Evolutionary conservation across 345 rosid species (phyloP).

Genomic region (Aquilaria yunnanensis): DNA sequence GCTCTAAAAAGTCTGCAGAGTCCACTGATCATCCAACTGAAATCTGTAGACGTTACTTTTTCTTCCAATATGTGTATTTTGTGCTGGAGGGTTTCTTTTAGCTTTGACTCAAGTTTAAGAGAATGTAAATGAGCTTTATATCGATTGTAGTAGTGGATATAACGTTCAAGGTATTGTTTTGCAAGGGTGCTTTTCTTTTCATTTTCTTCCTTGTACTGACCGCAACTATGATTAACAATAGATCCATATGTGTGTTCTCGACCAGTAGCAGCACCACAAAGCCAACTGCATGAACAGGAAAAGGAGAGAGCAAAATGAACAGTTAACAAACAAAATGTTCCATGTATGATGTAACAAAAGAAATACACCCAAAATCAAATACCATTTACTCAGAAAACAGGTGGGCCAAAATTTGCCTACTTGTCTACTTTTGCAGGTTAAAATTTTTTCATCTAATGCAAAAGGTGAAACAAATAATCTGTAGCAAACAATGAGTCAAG

Average conservation of each 20-base stretch:
- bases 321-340: too few species aligned
- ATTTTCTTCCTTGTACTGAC: conserved; percentile 37
- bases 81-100: conserved; percentile 23
- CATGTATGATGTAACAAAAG: too few species aligned
- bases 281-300: conserved; percentile 43
- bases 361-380: too few species aligned
- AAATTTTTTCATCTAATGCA: too few species aligned
- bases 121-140: conserved; percentile 58
- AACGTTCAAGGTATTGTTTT: conserved; percentile 36
- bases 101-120: conserved; percentile 39
- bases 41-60: conserved; percentile 36
- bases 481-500: too few species aligned
- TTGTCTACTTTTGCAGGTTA: too few species aligned
- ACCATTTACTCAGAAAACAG: too few species aligned
- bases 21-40: conserved; percentile 49
- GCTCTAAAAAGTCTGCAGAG: conserved; percentile 40
- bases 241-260: conserved; percentile 29
- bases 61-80: conserved; percentile 32
- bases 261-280: conserved; percentile 64
- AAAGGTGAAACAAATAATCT: too few species aligned
- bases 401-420: too few species aligned
- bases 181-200: conserved; percentile 31
- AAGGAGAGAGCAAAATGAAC: neutral
- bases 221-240: conserved; percentile 48
- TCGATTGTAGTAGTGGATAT: conserved; percentile 43